These are phyloP conservation scores for Colletotrichum lupini DNA, from an alignment of 2,329 filamentous ascomycete genomes.

Conservation along the genomic window DNA sequence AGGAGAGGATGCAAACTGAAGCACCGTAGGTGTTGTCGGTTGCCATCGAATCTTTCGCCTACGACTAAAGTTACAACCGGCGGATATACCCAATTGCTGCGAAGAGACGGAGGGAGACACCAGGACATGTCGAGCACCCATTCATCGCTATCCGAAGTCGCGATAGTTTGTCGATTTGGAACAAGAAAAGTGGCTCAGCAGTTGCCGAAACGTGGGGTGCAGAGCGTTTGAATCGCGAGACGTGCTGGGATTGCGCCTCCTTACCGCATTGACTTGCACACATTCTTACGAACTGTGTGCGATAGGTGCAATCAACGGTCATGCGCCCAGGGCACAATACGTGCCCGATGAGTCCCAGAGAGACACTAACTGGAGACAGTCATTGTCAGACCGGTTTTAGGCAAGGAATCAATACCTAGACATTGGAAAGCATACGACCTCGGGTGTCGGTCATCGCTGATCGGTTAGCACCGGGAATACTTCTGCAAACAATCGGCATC, in stretches of 20 bases:
- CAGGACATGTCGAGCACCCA: not conserved
- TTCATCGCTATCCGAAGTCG: not conserved
- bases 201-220: not conserved
- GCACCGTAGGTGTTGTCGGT: constrained; percentile 1
- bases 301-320: not conserved
- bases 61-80: not conserved
- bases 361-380: not conserved
- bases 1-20: not conserved
- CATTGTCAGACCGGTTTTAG: not conserved
- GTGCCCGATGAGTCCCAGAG: not conserved
- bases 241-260: not conserved
- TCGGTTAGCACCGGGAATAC: constrained; percentile 6
- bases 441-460: not conserved
- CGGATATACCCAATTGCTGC: not conserved
- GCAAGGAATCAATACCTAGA: not conserved
- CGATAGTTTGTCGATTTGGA: not conserved
- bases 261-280: constrained; percentile 1
- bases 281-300: not conserved
- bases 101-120: not conserved
- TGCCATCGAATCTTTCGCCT: constrained; percentile 12
- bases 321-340: not conserved
- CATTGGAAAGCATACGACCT: not conserved
- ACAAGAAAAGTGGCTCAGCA: not conserved
- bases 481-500: not conserved
- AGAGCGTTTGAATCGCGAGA: not conserved